Percentiles rank a stretch among this genome's conserved stretches.
phyloP scores from a whole-genome alignment of 148 eudicot species.

The Chenopodium quinoa region DNA sequence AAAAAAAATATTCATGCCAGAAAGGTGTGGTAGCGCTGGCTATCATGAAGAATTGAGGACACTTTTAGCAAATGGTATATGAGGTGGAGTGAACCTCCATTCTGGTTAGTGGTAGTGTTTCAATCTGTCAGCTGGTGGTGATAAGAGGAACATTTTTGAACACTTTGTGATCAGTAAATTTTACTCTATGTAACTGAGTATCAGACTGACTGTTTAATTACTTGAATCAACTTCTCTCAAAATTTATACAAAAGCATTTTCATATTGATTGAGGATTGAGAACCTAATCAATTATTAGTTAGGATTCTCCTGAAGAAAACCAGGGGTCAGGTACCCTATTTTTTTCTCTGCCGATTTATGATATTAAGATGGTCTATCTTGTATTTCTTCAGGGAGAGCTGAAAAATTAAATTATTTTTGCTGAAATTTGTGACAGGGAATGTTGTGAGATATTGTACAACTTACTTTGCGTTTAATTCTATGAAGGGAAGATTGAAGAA shows the following conservation, averaged over 20 bases:
- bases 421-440: background rate
- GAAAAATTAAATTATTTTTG: background rate
- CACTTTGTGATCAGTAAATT: background rate
- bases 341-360: background rate
- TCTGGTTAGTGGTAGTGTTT: background rate
- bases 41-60: background rate
- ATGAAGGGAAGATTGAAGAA: background rate
- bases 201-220: background rate
- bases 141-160: background rate
- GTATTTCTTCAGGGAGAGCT: background rate
- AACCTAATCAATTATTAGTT: background rate
- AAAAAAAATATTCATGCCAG: background rate
- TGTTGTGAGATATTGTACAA: background rate
- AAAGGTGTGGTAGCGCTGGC: background rate
- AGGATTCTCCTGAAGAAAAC: background rate
- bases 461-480: background rate
- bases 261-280: background rate
- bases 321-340: background rate
- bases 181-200: background rate
- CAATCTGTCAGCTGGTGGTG: background rate
- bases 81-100: constrained; percentile 5
- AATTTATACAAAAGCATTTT: background rate
- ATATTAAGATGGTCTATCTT: background rate
- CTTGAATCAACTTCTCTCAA: background rate
- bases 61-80: background rate